phyloP scores from a whole-genome alignment of 2,329 filamentous ascomycete genomes.

The Diaporthe eres region DNA sequence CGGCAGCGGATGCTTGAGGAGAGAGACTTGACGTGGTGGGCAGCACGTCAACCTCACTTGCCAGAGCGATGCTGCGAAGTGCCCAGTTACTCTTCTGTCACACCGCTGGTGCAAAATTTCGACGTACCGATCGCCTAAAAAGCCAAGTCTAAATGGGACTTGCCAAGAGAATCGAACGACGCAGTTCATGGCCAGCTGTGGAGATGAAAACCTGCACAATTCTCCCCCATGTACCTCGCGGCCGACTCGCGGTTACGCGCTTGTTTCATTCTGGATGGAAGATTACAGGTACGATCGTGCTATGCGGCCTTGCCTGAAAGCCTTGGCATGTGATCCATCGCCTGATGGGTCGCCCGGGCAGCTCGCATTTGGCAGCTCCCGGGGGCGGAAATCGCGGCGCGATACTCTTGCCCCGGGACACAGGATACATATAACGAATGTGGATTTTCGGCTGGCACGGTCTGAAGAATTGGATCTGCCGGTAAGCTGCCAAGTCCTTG shows the following conservation, averaged over 20 bases:
- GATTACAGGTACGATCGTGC: neutral
- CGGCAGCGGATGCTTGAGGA: neutral
- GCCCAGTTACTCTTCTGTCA: neutral
- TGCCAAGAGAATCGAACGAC: conserved; percentile 6
- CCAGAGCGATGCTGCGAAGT: neutral
- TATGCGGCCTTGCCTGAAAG: too few relatives aligned
- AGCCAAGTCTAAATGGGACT: conserved; percentile 18
- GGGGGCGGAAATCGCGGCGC: neutral
- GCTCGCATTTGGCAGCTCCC: neutral
- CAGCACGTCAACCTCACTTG: neutral
- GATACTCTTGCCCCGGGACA: neutral
- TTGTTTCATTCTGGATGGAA: neutral
- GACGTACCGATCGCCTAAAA: neutral
- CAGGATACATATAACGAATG: too few relatives aligned
- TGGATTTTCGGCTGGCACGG: neutral
- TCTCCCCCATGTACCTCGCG: neutral
- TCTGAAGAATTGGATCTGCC: too few relatives aligned
- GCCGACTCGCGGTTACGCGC: neutral
- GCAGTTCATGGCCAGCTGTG: neutral
- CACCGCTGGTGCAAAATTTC: conserved; percentile 10
- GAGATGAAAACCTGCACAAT: neutral
- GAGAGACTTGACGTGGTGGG: too few relatives aligned
- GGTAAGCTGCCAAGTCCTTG: neutral
- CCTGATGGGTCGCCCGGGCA: neutral
- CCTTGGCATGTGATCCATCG: neutral